Percentiles rank a stretch among this genome's conserved stretches.
phyloP scores from a whole-genome alignment of 805 yeast genomes.

The Torulaspora franciscae region DNA sequence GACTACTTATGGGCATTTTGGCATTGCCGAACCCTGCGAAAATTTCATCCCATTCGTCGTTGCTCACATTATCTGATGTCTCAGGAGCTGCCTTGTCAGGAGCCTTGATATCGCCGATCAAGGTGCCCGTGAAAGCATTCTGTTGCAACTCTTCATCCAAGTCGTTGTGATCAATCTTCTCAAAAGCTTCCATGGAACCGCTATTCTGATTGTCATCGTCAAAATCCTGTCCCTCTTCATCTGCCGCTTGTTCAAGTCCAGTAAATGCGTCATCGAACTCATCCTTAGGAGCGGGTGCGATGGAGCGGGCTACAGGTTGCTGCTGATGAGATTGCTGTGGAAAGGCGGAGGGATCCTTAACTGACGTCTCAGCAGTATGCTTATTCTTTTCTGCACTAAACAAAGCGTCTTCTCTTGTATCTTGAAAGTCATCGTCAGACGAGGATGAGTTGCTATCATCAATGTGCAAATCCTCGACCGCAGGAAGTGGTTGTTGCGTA shows the following conservation, averaged over 20 bases:
- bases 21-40: conserved; percentile 80
- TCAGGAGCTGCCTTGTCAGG: conserved; percentile 5
- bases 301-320: not conserved
- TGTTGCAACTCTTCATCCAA: conserved; percentile 26
- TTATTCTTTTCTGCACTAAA: conserved; percentile 6
- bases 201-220: conserved; percentile 29
- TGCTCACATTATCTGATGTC: conserved; percentile 28
- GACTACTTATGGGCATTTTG: conserved; percentile 11
- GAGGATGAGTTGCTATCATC: conserved; percentile 49
- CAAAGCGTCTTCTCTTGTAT: conserved; percentile 21
- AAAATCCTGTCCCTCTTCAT: conserved; percentile 34
- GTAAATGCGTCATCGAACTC: conserved; percentile 43
- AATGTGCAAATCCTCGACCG: conserved; percentile 51
- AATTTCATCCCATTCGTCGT: conserved; percentile 90
- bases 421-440: conserved; percentile 40
- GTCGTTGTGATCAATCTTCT: conserved; percentile 25
- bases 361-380: not conserved
- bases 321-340: not conserved
- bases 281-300: conserved; percentile 13
- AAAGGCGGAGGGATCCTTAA: not conserved
- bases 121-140: conserved; percentile 23
- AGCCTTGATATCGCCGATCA: conserved; percentile 4
- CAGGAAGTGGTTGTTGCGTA: conserved; percentile 48
- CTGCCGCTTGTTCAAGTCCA: conserved; percentile 43
- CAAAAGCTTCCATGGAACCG: conserved; percentile 27